A percentile compares a stretch with the other conserved stretches of the same genome.
Conservation (phyloP, 1,284 basidiomycete species). For the Pulchroboletus neoregius region DNA sequence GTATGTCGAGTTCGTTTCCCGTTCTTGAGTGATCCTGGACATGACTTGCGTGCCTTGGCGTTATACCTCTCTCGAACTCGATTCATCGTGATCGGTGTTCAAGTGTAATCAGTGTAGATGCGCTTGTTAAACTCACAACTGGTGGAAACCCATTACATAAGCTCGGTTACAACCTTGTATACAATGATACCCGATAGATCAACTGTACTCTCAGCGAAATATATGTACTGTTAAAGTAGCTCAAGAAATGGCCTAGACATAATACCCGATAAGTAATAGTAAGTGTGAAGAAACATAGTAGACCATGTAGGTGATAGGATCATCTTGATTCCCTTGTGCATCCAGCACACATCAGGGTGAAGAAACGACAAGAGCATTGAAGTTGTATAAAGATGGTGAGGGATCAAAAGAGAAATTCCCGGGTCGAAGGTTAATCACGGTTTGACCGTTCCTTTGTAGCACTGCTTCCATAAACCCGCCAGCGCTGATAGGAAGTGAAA, state of each 20-base stretch:
- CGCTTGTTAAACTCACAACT: no score
- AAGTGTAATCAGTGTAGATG: neutral
- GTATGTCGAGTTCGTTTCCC: slow-evolving; percentile 32
- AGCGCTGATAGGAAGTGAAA: slow-evolving; percentile 54
- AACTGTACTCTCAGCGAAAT: no score
- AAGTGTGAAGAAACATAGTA: neutral
- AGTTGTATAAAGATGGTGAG: slow-evolving; percentile 57
- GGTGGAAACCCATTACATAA: neutral
- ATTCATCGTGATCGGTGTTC: slow-evolving; percentile 30
- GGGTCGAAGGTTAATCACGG: slow-evolving; percentile 49
- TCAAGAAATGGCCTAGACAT: neutral
- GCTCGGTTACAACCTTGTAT: no score
- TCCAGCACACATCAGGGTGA: slow-evolving; percentile 23
- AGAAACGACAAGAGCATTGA: slow-evolving; percentile 53
- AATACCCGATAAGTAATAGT: neutral
- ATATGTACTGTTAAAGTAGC: neutral
- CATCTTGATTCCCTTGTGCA: neutral
- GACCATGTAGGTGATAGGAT: neutral
- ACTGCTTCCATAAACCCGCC: slow-evolving; percentile 61
- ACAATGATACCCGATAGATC: no score
- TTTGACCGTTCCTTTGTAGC: slow-evolving; percentile 51
- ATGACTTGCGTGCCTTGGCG: slow-evolving; percentile 59
- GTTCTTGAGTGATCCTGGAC: slow-evolving; percentile 53
- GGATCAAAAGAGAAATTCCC: slow-evolving; percentile 50
- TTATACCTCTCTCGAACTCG: slow-evolving; percentile 47